Evolutionary conservation across 768 basidiomycete genomes (phyloP), one percentile per base, ranked within the genome.

Genomic region (Suillus placidus): DNA sequence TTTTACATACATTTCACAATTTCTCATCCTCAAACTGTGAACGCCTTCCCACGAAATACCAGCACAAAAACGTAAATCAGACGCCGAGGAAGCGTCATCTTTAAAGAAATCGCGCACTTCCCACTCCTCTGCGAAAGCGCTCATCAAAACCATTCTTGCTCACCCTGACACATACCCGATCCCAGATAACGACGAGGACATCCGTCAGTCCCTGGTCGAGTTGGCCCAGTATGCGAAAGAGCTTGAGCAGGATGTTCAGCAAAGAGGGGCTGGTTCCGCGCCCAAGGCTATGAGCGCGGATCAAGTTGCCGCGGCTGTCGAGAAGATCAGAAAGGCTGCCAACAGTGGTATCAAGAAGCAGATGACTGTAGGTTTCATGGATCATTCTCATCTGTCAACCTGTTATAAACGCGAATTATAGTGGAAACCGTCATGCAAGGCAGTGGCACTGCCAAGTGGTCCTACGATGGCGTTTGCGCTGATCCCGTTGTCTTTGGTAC

Each of bases 371-470:
- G 56, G 75, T 76, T 57, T 64, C 64, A 51, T 6, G 4, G n/a
- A 16, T 18, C 16, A 32, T 40, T 18, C 4, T 34, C 23, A n/a
- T 63, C 40, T 66, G 23, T n/a, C 34, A 8, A 55, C 30, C 3
- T 38, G 38, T n/a, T 16, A 12, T 57, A 37, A 66, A 32, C 54
- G n/a, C 65, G 64, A 34, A 47, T 55, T n/a, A 6, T 65, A 85
- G 85, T 86, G 85, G 85, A 83, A 80, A 68, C 78, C 82, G 2
- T 79, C 81, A 1, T 85, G 84, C 71, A 84, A 83, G 71, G 76
- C 72, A n/a, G n/a, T 0, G 80, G 82, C 18, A 65, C 72, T 7
- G 80, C 86, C 26, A 84, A 80, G 66, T 87, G 80, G 80, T 63
- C 70, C n/a, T 86, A 86, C 66, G 84, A 85, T 63, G 85, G 84